Evolutionary conservation across 129 eudicot genomes (phyloP), one percentile per base, ranked within the genome.

Genomic region (Sambucus nigra): DNA sequence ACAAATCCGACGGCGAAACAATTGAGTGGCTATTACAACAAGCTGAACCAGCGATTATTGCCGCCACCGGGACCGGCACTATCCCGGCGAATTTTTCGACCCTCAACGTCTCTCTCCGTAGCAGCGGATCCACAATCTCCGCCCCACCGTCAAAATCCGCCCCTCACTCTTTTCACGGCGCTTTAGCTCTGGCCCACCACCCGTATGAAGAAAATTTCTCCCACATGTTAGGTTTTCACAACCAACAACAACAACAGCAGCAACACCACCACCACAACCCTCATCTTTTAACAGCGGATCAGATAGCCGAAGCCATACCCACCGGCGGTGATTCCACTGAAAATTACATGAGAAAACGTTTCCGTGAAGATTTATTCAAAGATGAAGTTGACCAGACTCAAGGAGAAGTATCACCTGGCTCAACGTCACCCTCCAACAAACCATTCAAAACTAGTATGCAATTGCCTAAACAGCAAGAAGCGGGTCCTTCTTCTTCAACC

Each of bases 21-120:
- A 79, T 83, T 25, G 94, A 83, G 83, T 83, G 87, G 94, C 81
- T 84, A 7, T 31, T 80, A 19, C 84, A 80, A 7, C 94, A 84
- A 21, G 86, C 94, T 10, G 94, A 84, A 60, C 76, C 83, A 0
- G 85, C 88, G 2, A 84, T 84, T 14, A 77, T 84, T 3, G 76
- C 88, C 1, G 88, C 94, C 26, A 84, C 94, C 3, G 94, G 94
- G 1, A 83, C 87, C 24, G 94, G 94, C 0, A 83, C 87, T 0
- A 83, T 83, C 2, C 94, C 94, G 49, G 94, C 94, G 0, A 84
- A 84, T 53, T 80, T 80, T 47, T 76, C 88, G 0, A 73, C 88
- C 14, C 60, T 84, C 1, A 84, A 84, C 61, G 86, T 84, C 8
- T 80, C 94, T 0, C 63, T 84, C 1, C 66, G 94, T 10, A 77